phyloP scores from a whole-genome alignment of 345 rosid genomes.

The Combretum micranthum region DNA sequence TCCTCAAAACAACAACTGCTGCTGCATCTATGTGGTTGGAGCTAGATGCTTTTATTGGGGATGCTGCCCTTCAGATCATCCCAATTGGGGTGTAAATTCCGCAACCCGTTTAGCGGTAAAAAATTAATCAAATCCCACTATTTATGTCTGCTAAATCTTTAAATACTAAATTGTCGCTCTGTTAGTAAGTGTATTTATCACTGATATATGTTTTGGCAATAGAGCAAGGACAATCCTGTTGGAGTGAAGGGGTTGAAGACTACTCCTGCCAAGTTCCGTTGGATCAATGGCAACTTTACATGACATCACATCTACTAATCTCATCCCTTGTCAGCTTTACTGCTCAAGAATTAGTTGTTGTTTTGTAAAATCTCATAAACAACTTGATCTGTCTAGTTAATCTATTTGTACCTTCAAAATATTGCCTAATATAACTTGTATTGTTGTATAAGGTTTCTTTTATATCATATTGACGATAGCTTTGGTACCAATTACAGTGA shows the following conservation, averaged over 20 bases:
- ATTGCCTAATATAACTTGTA: too few relatives aligned
- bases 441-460: too few relatives aligned
- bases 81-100: constrained; percentile 46
- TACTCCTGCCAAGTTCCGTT: constrained; percentile 61
- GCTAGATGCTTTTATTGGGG: constrained; percentile 80
- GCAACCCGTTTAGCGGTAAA: constrained; percentile 73
- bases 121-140: background rate
- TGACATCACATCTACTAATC: too few relatives aligned
- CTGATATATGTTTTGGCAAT: constrained; percentile 7
- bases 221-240: constrained; percentile 85
- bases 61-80: constrained; percentile 84
- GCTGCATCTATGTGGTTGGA: constrained; percentile 56
- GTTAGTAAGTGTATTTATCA: background rate
- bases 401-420: too few relatives aligned
- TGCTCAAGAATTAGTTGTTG: too few relatives aligned
- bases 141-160: background rate
- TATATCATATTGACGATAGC: too few relatives aligned
- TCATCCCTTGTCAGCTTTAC: too few relatives aligned
- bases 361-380: too few relatives aligned
- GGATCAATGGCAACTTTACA: constrained; percentile 24
- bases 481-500: too few relatives aligned
- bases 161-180: background rate
- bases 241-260: constrained; percentile 65
- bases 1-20: constrained; percentile 70
- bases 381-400: too few relatives aligned